Conservation (phyloP, 1,284 basidiomycete genomes). For the Ceratobasidium sp. region DNA sequence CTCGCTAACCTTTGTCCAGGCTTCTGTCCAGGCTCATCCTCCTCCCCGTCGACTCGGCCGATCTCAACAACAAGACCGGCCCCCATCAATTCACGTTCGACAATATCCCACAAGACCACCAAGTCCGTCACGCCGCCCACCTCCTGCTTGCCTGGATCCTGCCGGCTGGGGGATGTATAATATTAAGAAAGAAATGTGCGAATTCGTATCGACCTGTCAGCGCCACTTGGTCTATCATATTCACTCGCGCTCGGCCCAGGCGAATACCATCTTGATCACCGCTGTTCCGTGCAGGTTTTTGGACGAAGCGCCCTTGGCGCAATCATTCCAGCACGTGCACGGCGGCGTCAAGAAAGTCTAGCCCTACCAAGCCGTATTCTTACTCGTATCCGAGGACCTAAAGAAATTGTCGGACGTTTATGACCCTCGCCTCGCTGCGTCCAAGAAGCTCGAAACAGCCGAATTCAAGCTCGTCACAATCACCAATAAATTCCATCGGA, state of each 20-base stretch:
- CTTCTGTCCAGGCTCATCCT: constrained; percentile 69
- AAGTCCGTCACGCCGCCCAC: constrained; percentile 62
- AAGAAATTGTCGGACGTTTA: constrained; percentile 73
- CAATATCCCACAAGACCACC: constrained; percentile 53
- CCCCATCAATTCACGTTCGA: constrained; percentile 67
- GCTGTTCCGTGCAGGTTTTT: constrained; percentile 74
- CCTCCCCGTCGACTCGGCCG: constrained; percentile 70
- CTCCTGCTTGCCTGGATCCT: constrained; percentile 58
- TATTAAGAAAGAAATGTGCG: constrained; percentile 72
- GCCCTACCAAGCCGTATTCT: neutral
- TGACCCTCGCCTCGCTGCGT: constrained; percentile 68
- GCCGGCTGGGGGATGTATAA: constrained; percentile 77
- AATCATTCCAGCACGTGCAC: constrained; percentile 76
- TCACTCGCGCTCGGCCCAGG: constrained; percentile 75
- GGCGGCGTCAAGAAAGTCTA: constrained; percentile 81
- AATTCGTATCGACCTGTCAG: constrained; percentile 77
- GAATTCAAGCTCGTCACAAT: constrained; percentile 69
- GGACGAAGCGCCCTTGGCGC: constrained; percentile 69
- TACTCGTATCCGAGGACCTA: constrained; percentile 59
- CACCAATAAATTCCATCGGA: constrained; percentile 61
- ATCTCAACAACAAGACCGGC: constrained; percentile 59
- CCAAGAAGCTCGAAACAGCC: constrained; percentile 73
- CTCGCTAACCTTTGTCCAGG: constrained; percentile 3
- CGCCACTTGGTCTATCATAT: constrained; percentile 73
- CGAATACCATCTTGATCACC: constrained; percentile 82